Evolutionary conservation across 1,284 basidiomycete species (phyloP).

Genomic region (Ceratobasidium sp.): DNA sequence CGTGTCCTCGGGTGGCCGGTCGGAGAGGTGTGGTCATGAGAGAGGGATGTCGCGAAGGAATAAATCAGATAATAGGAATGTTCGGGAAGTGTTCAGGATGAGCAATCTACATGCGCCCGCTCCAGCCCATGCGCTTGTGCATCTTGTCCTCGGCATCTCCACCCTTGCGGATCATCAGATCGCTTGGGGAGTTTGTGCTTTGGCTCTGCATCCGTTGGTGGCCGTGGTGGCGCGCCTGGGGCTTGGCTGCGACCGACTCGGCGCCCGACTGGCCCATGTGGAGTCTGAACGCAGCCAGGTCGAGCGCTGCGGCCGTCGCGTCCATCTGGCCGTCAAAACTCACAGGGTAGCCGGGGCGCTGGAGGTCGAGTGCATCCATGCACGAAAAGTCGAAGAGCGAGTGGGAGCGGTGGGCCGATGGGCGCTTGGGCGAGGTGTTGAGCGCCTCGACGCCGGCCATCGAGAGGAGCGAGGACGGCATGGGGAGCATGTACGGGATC

Average conservation of each 20-base stretch:
- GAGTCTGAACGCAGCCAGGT: slow-evolving; percentile 32
- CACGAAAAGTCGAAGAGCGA: slow-evolving; percentile 39
- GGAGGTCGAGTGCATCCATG: slow-evolving; percentile 39
- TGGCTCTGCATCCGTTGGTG: slow-evolving; percentile 6
- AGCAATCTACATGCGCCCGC: slow-evolving; percentile 40
- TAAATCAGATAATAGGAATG: slow-evolving; percentile 27
- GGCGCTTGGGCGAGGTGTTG: slow-evolving; percentile 23
- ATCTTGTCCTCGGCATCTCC: slow-evolving; percentile 32
- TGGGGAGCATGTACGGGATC: slow-evolving; percentile 42
- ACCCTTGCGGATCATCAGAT: slow-evolving; percentile 33
- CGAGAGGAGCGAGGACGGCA: slow-evolving; percentile 30
- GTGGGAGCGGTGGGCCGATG: slow-evolving; percentile 27
- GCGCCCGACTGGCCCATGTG: neutral
- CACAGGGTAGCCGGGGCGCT: slow-evolving; percentile 37
- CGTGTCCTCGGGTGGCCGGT: slow-evolving; percentile 23
- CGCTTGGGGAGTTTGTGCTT: slow-evolving; percentile 33
- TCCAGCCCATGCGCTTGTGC: slow-evolving; percentile 43
- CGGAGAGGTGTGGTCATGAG: neutral
- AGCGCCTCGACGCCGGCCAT: slow-evolving; percentile 39
- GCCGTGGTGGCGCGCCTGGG: slow-evolving; percentile 13
- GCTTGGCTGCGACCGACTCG: neutral
- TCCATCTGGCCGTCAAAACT: slow-evolving; percentile 23
- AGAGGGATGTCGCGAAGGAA: neutral
- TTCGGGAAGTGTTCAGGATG: no score
- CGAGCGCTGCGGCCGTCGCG: slow-evolving; percentile 30